Conservation (phyloP, 2,329 filamentous ascomycete genomes). For the Beauveria brongniartii region DNA sequence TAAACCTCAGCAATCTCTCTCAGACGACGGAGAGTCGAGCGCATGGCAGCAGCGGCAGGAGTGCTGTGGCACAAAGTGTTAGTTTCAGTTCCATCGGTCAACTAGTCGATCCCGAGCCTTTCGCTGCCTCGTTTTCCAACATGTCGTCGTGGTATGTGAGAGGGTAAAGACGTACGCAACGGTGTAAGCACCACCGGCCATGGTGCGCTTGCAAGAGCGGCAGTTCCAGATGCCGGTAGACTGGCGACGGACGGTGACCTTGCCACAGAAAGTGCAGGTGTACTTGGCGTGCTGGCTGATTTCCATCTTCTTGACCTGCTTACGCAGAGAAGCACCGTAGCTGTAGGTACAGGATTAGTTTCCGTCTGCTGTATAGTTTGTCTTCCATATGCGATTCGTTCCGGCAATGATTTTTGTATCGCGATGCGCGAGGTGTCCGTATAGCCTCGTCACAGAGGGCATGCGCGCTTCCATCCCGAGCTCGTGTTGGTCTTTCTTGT, state of each 20-base stretch:
- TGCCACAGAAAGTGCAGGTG: conserved; percentile 97
- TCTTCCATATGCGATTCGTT: background rate
- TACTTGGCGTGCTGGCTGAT: conserved; percentile 97
- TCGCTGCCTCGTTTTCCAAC: background rate
- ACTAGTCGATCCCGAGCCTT: background rate
- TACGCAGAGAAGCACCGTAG: conserved; percentile 98
- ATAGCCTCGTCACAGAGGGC: background rate
- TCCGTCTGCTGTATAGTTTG: background rate
- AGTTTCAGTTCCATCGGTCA: background rate
- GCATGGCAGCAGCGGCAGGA: conserved; percentile 85
- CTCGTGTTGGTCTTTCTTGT: no score
- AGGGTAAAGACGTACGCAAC: conserved; percentile 69
- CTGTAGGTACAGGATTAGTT: conserved; percentile 38
- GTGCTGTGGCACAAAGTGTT: conserved; percentile 50
- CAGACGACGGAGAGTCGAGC: conserved; percentile 94
- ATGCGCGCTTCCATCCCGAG: background rate
- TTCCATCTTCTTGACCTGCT: conserved; percentile 98
- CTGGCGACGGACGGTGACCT: conserved; percentile 85
- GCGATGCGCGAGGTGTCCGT: background rate
- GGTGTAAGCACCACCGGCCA: conserved; percentile 70
- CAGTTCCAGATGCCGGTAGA: conserved; percentile 96
- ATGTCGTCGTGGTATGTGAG: background rate
- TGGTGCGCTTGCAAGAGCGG: conserved; percentile 86
- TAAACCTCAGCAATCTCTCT: conserved; percentile 96
- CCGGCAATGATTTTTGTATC: background rate